Conservation (phyloP, 2,329 filamentous ascomycete species). For the Xylariaceae sp. region DNA sequence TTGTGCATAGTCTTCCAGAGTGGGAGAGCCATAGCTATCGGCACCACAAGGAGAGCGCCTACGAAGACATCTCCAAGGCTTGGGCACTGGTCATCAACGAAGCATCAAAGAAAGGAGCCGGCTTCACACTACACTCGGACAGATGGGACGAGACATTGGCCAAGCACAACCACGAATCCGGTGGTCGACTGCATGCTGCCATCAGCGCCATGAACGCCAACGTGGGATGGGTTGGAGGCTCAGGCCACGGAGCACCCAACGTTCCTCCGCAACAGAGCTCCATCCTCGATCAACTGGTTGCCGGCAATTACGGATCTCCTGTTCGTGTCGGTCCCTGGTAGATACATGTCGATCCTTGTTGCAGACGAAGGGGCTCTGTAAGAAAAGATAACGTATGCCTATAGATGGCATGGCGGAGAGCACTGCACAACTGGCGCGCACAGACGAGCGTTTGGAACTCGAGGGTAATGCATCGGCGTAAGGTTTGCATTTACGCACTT, state of each 20-base stretch:
- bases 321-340: constrained; percentile 63
- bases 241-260: constrained; percentile 19
- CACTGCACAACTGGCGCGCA: neutral
- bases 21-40: constrained; percentile 89
- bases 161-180: constrained; percentile 83
- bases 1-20: constrained; percentile 84
- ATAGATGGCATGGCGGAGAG: neutral
- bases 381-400: neutral
- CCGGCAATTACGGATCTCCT: constrained; percentile 55
- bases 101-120: constrained; percentile 83
- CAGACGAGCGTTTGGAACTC: constrained; percentile 7
- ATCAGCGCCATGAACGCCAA: constrained; percentile 71
- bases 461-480: constrained; percentile 15
- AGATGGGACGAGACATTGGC: constrained; percentile 87
- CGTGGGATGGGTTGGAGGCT: constrained; percentile 71
- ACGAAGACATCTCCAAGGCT: constrained; percentile 90
- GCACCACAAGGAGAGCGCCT: constrained; percentile 89
- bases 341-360: neutral
- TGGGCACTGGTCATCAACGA: constrained; percentile 92
- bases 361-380: neutral
- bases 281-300: constrained; percentile 60
- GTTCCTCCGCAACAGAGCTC: constrained; percentile 46
- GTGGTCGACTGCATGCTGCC: constrained; percentile 75
- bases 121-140: constrained; percentile 82
- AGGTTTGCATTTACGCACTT: constrained; percentile 13